Evolutionary conservation across 192 early-diverging fungal genomes (phyloP), one percentile per base, ranked within the genome.

Genomic region (Coemansia pectinata): DNA sequence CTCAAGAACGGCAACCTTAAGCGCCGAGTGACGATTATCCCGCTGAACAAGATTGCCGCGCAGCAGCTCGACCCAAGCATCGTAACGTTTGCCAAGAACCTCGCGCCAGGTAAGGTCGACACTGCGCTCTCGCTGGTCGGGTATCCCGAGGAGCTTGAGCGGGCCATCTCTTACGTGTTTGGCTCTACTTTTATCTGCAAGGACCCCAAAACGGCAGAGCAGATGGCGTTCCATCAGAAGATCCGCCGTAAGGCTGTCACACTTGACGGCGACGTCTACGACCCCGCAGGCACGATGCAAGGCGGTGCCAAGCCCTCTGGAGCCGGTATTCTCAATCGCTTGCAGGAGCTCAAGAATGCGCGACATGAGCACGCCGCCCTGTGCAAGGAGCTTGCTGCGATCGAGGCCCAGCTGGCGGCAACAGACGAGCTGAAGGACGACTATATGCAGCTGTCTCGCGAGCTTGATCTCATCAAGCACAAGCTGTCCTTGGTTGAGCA

Each of bases 231-330:
- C 77, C 86, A 96, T 85, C 88, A 91, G 62, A 85, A 85, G 47
- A 90, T 99, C 39, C 86, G 88, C 15, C 76, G 89, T 48, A 91
- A 93, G 65, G 95, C 93, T n/a, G 93, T 99, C n/a, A 98, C 98
- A 4, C 74, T 92, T 0, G 96, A 98, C 36, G 98, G 98, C 44
- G 98, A 99, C 77, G 87, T 95, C 3, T 99, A 99, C 76, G 96
- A 98, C 70, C 96, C 98, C 10, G 88, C 89, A 15, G 98, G 98
- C 33, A 92, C 91, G 4, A 87, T 99, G 66, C 91, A 95, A 14
- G 98, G 98, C 63, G 98, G 98, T 2, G 91, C 95, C 6, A 89
- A 87, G 68, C 87, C 94, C 3, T 82, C 77, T 10, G 90, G 90
- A 6, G 78, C 86, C 0, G 94, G 94, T 2, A 81, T 94, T 29